phyloP scores from a whole-genome alignment of 2,329 filamentous ascomycete species.

The Cercospora sojina region DNA sequence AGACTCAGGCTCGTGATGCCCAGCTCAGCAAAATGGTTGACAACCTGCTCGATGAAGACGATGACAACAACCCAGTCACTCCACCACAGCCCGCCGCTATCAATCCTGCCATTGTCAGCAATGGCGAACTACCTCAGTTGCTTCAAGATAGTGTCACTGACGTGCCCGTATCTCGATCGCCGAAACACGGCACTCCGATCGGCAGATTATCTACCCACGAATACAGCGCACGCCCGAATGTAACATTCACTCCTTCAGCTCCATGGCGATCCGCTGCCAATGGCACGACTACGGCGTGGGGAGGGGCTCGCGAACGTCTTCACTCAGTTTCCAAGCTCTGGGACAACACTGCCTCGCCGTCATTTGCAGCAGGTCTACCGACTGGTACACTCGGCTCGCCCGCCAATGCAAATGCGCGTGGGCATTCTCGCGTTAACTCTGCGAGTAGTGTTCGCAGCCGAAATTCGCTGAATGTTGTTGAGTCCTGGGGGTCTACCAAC shows the following conservation, averaged over 20 bases:
- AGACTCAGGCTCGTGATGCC: conserved; percentile 39
- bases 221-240: conserved; percentile 8
- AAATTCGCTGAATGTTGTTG: conserved; percentile 30
- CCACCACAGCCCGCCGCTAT: conserved; percentile 43
- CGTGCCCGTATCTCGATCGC: conserved; percentile 33
- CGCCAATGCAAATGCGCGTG: conserved; percentile 19
- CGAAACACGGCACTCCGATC: conserved; percentile 18
- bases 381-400: conserved; percentile 33
- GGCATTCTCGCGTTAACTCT: conserved; percentile 48
- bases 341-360: conserved; percentile 30
- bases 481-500: conserved; percentile 31
- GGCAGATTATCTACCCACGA: conserved; percentile 8
- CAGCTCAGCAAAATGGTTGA: conserved; percentile 60
- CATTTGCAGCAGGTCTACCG: conserved; percentile 38
- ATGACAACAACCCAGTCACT: conserved; percentile 48
- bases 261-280: conserved; percentile 8
- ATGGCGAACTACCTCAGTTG: conserved; percentile 41
- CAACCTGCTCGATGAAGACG: conserved; percentile 52
- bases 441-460: conserved; percentile 43
- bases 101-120: conserved; percentile 35
- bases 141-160: conserved; percentile 39
- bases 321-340: conserved; percentile 36
- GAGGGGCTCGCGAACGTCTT: conserved; percentile 26
- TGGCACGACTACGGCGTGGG: conserved; percentile 4
- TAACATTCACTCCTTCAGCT: conserved; percentile 17